Base-by-base conservation (phyloP, 2,329 filamentous ascomycete genomes). In the Curvularia verruculosa region DNA sequence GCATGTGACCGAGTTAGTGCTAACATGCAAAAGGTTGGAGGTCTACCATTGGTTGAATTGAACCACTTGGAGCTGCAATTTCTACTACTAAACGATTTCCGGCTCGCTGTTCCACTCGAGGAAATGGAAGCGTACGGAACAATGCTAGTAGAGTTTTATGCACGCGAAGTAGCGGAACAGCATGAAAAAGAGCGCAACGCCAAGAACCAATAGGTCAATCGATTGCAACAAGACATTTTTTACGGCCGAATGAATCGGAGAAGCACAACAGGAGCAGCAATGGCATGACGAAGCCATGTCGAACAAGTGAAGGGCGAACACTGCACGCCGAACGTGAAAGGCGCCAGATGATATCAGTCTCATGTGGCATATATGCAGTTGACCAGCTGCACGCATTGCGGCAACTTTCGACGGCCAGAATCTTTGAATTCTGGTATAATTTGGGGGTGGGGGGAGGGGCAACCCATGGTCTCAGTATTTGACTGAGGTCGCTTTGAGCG, bases 61-160 rank as follows among this genome's bases (percentile, higher is more conserved):
- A 99, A 99, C 72, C 94, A 98, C 72, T 84, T 99, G 37, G 95
- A 99, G 77, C 84, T 98, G 3, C 95, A 99, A 77, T 99, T 99
- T 73, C 83, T 99, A 5, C 83, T 97, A 2, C 83, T 99, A 28
- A 99, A 99, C 77, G 95, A 98, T 75, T 99, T 99, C 76, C 88
- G 94, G 57, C 87, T 99, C 15, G 91, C 92, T 2, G 89, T 99
- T 9, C 90, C 94, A 0, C 89, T 98, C 13, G 95, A 98, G 79
- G 94, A 98, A 70, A 85, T 99, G 57, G 95, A 99, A 77, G 92
- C 92, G 0, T 99, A 99, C 69, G 95, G 92, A 5, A 99, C 95
- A 1, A 98, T 98, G 94, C 83, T 99, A 12, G 95, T 99, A 15
- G 94, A 98, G 72, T 99, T 98, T 72, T 99, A 98, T 72, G 94